Evolutionary conservation across 345 rosid genomes (phyloP), one percentile per base, ranked within the genome.

Genomic region (Boechera stricta): DNA sequence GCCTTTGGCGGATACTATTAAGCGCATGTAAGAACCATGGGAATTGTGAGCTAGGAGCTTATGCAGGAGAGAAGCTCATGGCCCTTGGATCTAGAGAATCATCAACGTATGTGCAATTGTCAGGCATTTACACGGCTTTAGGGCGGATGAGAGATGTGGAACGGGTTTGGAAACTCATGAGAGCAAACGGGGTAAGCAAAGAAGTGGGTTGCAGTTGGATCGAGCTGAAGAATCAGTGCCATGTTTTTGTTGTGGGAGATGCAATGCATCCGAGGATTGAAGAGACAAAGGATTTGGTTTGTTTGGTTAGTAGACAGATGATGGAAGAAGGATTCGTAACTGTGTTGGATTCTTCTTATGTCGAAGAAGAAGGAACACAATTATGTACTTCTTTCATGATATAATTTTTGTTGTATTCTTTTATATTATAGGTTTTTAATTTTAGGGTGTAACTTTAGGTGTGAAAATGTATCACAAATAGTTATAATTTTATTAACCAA

Each of bases 201-300:
- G 91, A 90, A 68, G 85, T 91, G n/a, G 96, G 93, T 5, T 88
- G 91, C 73, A 88, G 93, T 79, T 88, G 96, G 93, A 87, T 90
- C 76, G 85, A 80, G 64, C 73, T 90, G 35, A 80, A 84, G 78
- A 83, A 80, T 55, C 77, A 60, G 6, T 79, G 72, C 72, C 89
- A 87, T 75, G 86, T 76, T 32, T 90, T 88, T 80, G 91, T 88
- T 13, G 90, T 83, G 18, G 85, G 91, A 47, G 93, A 88, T 55
- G 79, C 82, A 54, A 69, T 81, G 86, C 91, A 88, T 80, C 93
- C 88, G 0, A 67, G 16, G 59, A 84, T 84, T 71, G 82, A 66
- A 70, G 81, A 82, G 45, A 81, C 81, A 48, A 77, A 81, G 44
- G 76, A 65, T 13, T 71, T 76, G 58, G 65, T 90, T 16, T 21